Evolutionary conservation across 768 basidiomycete genomes (phyloP).

Genomic region (Leucosporidium creatinivorum): DNA sequence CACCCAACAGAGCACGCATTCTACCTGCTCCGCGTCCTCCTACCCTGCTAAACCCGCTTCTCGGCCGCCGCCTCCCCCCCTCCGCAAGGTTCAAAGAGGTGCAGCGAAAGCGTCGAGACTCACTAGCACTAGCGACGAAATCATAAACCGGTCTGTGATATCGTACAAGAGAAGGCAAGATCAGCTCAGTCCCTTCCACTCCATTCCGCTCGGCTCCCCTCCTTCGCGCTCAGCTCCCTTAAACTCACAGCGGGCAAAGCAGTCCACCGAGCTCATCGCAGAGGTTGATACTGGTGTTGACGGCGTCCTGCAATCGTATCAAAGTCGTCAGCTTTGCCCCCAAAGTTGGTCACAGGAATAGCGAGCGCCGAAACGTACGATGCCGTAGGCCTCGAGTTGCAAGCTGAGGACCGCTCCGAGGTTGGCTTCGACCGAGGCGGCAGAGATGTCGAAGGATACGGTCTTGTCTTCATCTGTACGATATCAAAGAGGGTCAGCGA

Average conservation of each 20-base stretch:
- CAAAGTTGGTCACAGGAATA: neutral
- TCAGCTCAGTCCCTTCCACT: neutral
- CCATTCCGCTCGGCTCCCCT: neutral
- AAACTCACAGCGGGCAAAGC: conserved; percentile 58
- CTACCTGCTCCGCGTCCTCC: too few relatives aligned
- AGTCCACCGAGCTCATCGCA: conserved; percentile 70
- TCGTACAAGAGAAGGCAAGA: neutral
- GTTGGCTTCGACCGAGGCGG: conserved; percentile 61
- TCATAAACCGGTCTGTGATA: conserved; percentile 55
- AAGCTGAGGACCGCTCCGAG: conserved; percentile 70
- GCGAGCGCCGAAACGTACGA: conserved; percentile 35
- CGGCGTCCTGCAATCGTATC: conserved; percentile 44
- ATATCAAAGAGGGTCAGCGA: neutral
- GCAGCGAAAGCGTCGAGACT: neutral
- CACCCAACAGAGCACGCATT: too few relatives aligned
- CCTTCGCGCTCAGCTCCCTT: neutral
- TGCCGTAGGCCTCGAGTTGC: conserved; percentile 79
- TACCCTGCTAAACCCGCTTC: too few relatives aligned
- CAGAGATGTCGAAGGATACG: conserved; percentile 74
- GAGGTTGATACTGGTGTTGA: conserved; percentile 80
- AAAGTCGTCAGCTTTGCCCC: neutral
- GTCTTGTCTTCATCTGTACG: conserved; percentile 35
- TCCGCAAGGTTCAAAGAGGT: too few relatives aligned
- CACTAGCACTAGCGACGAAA: conserved; percentile 56
- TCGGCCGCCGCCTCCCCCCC: too few relatives aligned